Evolutionary conservation across 306 rosid genomes (phyloP), one percentile per base, ranked within the genome.

Genomic region (Corylus avellana): DNA sequence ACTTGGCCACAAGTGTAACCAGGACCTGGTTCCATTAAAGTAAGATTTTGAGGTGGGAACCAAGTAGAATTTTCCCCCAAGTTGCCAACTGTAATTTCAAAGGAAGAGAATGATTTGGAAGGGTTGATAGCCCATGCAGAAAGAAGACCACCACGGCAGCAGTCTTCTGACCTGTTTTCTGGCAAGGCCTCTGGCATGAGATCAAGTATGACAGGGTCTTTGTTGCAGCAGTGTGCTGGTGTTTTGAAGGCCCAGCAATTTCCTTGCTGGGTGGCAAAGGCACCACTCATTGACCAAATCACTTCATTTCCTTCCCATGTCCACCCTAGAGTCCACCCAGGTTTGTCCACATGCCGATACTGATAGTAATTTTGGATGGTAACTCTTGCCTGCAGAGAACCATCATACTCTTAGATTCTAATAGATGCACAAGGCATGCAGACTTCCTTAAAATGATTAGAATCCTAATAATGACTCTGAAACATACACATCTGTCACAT

Each of bases 241-340:
- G 72, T 55, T 64, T 75, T 83, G 84, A 83, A 89, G 44, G 83
- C 63, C 3, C 92, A 80, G 81, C 97, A 94, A 71, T 89, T 87
- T 59, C 94, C 96, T 75, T 81, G 79, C 51, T 85, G 75, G 3
- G 86, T 85, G 47, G 92, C 98, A 73, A 92, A 81, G 12, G 96
- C 98, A 67, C 97, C 98, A 9, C 59, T 84, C 88, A 87, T 94
- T 58, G 93, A 88, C 96, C 94, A 88, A 54, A 90, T 90, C 74
- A 92, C 92, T 84, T 94, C 97, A 13, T 67, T 77, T 18, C 81
- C 81, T 18, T 85, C 78, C 97, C 98, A 92, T 75, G 56, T 87
- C 97, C 97, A 89, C 67, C 97, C 89, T 2, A 92, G 68, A 67
- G 76, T 80, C 98, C 97, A 92, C 25, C 98, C 97, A 0, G 97